Base-by-base conservation (phyloP, 2,329 filamentous ascomycete species). In the Colletotrichum eleusines region DNA sequence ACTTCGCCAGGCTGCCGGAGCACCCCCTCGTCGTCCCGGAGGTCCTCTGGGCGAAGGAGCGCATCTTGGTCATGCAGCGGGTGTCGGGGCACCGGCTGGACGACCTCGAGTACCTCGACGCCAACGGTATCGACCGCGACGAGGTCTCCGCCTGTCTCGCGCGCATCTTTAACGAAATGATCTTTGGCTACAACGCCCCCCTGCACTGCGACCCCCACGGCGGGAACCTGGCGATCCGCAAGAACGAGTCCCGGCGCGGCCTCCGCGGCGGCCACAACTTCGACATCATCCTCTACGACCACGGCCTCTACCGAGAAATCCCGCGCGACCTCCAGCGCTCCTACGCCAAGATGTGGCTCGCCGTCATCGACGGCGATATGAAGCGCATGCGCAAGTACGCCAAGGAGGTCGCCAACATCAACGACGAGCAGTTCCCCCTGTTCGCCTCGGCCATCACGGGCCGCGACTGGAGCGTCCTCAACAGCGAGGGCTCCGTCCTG, bases 151-250 rank as follows among this genome's bases (percentile, higher is more conserved):
- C 95, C 1, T 92, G 94, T 0, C 85, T 99, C 5, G 92, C 96
- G 0, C 90, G 91, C 70, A 94, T 99, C 70, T 99, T 99, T 87
- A 99, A 99, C 84, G 95, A 98, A 80, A 99, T 99, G 96, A 98
- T 99, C 75, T 99, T 99, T 75, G 95, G 95, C 59, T 89, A 91
- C 63, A 88, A 91, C 70, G 95, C 95, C 0, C 94, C 96, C 0
- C 84, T 99, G 48, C 96, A 99, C 83, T 99, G 96, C 82, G 96
- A 99, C 78, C 96, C 96, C 0, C 96, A 99, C 78, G 96, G 95
- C 58, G 96, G 96, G 55, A 99, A 99, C 78, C 92, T 99, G 66
- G 95, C 96, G 28, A 94, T 99, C 72, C 91, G 95, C 51, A 90
- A 93, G 79, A 96, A 95, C 77, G 80, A 86, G 5, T 82, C 80